phyloP scores from a whole-genome alignment of 129 eudicot species.

The Flaveria trinervia region DNA sequence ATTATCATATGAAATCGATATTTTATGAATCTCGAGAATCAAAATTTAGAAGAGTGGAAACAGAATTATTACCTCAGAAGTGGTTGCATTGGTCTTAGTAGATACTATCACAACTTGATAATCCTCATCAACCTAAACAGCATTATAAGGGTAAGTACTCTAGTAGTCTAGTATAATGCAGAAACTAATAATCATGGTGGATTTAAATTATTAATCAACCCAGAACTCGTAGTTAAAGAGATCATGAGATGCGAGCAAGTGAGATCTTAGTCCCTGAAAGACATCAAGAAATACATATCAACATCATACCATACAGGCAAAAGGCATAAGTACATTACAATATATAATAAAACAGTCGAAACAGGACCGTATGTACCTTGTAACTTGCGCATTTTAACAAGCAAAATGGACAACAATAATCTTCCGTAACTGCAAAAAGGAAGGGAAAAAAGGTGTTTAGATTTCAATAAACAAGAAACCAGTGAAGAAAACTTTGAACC shows the following conservation, averaged over 20 bases:
- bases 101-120: conserved; percentile 83
- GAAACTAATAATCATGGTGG: neutral
- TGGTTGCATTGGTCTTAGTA: conserved; percentile 43
- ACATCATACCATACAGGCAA: neutral
- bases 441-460: neutral
- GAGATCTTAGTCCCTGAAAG: conserved; percentile 73
- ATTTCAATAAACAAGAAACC: neutral
- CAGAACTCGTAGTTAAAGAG: conserved; percentile 76
- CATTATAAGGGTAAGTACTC: neutral
- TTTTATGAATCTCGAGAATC: neutral
- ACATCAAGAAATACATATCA: conserved; percentile 18
- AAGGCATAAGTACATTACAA: neutral
- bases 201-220: conserved; percentile 59
- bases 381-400: conserved; percentile 81
- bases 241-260: conserved; percentile 76
- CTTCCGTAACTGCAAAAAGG: conserved; percentile 79
- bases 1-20: neutral
- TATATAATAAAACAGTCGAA: conserved; percentile 12
- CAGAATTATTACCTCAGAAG: conserved; percentile 62
- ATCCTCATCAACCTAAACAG: conserved; percentile 69
- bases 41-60: neutral
- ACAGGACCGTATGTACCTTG: conserved; percentile 51
- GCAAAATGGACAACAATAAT: conserved; percentile 90
- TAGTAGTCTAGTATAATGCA: conserved; percentile 3
- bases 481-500: neutral